A percentile compares a stretch with the other conserved stretches of the same genome.
phyloP scores from a whole-genome alignment of 2,329 filamentous ascomycete genomes.

The Ophiocordyceps sinensis region DNA sequence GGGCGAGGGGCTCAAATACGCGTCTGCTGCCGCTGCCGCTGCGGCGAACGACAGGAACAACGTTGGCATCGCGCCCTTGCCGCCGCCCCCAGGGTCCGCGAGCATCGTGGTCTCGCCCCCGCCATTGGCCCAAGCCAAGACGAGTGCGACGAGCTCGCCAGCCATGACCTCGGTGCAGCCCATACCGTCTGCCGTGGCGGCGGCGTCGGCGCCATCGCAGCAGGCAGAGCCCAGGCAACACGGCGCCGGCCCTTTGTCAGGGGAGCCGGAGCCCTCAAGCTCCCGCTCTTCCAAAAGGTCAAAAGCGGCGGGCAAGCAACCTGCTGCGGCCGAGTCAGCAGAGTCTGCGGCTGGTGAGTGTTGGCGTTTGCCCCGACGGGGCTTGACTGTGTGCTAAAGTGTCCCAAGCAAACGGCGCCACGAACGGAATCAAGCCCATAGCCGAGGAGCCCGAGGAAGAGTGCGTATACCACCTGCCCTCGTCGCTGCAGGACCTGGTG shows the following conservation, averaged over 20 bases:
- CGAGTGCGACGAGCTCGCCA: conserved; percentile 41
- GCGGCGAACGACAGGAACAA: conserved; percentile 78
- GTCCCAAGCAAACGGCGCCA: conserved; percentile 33
- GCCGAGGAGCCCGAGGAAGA: conserved; percentile 44
- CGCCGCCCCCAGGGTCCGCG: conserved; percentile 62
- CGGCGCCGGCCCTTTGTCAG: conserved; percentile 11
- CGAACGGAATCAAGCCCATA: conserved; percentile 35
- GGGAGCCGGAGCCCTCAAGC: conserved; percentile 12
- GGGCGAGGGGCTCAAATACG: conserved; percentile 89
- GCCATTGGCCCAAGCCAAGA: conserved; percentile 38
- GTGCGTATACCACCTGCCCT: conserved; percentile 83
- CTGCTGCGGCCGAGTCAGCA: conserved; percentile 23
- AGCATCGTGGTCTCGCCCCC: conserved; percentile 28
- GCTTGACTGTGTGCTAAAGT: conserved; percentile 8
- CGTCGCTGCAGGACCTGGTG: conserved; percentile 76
- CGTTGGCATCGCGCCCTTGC: conserved; percentile 84
- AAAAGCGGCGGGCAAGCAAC: conserved; percentile 30
- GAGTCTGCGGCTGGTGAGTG: conserved; percentile 30
- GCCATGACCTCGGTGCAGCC: conserved; percentile 32
- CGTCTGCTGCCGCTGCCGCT: conserved; percentile 85
- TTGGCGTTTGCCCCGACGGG: background rate
- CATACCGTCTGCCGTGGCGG: conserved; percentile 14
- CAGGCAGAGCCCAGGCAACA: conserved; percentile 19
- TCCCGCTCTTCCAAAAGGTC: conserved; percentile 22
- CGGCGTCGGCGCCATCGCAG: conserved; percentile 6